Conservation (phyloP, 179 eudicot genomes). For the Silene noctiflora region DNA sequence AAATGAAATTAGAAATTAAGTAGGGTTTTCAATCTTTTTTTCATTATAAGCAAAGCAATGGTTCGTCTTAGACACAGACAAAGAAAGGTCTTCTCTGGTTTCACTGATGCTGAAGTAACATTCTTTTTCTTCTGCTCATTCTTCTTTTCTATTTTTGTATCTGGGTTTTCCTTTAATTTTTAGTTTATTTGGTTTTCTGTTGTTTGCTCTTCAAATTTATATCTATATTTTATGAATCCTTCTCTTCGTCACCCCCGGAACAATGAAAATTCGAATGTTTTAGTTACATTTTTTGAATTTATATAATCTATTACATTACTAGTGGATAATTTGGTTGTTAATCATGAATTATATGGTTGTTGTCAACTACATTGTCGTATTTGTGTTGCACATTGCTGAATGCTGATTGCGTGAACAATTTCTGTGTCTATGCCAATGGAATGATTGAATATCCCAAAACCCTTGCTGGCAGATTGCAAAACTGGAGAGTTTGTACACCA, state of each 20-base stretch:
- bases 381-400: slow-evolving; percentile 9
- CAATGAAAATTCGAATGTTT: too few species aligned
- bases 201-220: not conserved
- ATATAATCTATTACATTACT: slow-evolving; percentile 5
- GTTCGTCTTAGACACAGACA: slow-evolving; percentile 60
- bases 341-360: not conserved
- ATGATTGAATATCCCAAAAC: not conserved
- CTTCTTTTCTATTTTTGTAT: slow-evolving; percentile 2
- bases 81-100: slow-evolving; percentile 48
- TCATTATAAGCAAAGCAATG: too few species aligned
- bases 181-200: not conserved
- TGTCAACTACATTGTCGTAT: slow-evolving; percentile 1
- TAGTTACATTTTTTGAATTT: not conserved
- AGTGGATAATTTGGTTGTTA: not conserved
- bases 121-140: slow-evolving; percentile 1
- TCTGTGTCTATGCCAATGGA: not conserved
- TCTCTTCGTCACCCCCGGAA: too few species aligned
- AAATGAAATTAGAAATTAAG: not conserved
- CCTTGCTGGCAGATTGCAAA: slow-evolving; percentile 30
- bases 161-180: slow-evolving; percentile 8
- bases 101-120: slow-evolving; percentile 54
- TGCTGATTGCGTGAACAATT: not conserved
- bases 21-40: too few species aligned
- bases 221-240: too few species aligned
- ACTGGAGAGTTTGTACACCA: slow-evolving; percentile 31